Evolutionary conservation across 2,329 filamentous ascomycete species (phyloP).

Genomic region (Xylariaceae sp.): DNA sequence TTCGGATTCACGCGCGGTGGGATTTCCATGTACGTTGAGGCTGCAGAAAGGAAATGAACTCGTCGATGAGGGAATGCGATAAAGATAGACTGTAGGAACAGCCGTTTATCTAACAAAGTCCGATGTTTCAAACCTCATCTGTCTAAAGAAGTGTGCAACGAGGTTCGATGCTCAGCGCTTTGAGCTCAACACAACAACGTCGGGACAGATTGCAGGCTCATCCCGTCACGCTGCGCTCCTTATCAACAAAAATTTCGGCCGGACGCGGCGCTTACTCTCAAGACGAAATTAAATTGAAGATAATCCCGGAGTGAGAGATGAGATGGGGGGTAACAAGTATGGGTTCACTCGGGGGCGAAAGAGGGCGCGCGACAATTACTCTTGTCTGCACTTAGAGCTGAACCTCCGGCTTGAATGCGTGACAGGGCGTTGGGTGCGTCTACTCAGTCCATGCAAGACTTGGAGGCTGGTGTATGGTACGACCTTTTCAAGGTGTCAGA

Average conservation of each 20-base stretch:
- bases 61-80: background rate
- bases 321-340: conserved; percentile 10
- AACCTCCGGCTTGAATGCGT: conserved; percentile 9
- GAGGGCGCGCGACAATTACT: conserved; percentile 5
- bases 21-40: conserved; percentile 24
- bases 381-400: conserved; percentile 23
- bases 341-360: conserved; percentile 8
- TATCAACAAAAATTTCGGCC: conserved; percentile 24
- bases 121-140: background rate
- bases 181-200: conserved; percentile 4
- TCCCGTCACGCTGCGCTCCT: conserved; percentile 22
- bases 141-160: conserved; percentile 3
- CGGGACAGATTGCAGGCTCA: conserved; percentile 21
- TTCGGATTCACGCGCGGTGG: conserved; percentile 16
- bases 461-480: conserved; percentile 15
- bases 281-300: conserved; percentile 19
- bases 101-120: conserved; percentile 2
- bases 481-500: conserved; percentile 23
- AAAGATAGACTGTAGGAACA: conserved; percentile 6
- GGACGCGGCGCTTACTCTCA: conserved; percentile 11
- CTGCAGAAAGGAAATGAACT: conserved; percentile 5
- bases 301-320: conserved; percentile 13
- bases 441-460: conserved; percentile 10
- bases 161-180: conserved; percentile 2
- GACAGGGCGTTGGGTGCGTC: conserved; percentile 14